Conservation (phyloP, 1,284 basidiomycete species). For the Cutaneotrichosporon cavernicola region DNA sequence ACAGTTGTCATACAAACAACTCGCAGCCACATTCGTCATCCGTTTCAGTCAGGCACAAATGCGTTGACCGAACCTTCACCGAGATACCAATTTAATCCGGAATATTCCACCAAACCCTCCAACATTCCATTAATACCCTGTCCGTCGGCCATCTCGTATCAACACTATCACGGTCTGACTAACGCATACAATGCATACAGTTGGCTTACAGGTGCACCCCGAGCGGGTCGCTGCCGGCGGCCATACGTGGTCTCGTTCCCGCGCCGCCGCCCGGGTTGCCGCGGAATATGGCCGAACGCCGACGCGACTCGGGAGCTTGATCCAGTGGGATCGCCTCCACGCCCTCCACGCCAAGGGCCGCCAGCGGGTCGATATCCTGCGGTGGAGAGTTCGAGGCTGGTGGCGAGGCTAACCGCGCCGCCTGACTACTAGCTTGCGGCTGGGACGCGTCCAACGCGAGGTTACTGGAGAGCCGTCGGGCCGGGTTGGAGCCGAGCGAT, state of each 20-base stretch:
- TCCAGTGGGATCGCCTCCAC: constrained; percentile 16
- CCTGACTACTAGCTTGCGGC: background rate
- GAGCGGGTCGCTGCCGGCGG: constrained; percentile 22
- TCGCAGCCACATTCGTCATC: background rate
- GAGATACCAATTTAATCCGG: background rate
- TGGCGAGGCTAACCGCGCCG: background rate
- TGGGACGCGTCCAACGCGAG: background rate
- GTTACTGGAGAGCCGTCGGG: background rate
- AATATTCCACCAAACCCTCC: background rate
- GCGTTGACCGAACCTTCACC: background rate
- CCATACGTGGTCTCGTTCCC: constrained; percentile 11
- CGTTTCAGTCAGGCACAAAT: background rate
- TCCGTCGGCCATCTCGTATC: constrained; percentile 3
- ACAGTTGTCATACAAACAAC: background rate
- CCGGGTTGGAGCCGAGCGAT: background rate
- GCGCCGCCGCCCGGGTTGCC: constrained; percentile 4
- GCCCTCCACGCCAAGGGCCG: constrained; percentile 18
- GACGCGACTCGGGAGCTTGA: constrained; percentile 2
- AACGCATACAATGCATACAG: constrained; percentile 1
- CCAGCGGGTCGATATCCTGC: constrained; percentile 21
- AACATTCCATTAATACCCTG: background rate
- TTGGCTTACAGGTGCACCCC: constrained; percentile 13
- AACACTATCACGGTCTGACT: background rate
- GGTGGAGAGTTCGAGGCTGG: background rate
- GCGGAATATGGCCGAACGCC: background rate